A percentile compares a stretch with the other conserved stretches of the same genome.
Conservation (phyloP, 225 moss, liverwort and hornwort genomes). For the Straminergon stramineum region DNA sequence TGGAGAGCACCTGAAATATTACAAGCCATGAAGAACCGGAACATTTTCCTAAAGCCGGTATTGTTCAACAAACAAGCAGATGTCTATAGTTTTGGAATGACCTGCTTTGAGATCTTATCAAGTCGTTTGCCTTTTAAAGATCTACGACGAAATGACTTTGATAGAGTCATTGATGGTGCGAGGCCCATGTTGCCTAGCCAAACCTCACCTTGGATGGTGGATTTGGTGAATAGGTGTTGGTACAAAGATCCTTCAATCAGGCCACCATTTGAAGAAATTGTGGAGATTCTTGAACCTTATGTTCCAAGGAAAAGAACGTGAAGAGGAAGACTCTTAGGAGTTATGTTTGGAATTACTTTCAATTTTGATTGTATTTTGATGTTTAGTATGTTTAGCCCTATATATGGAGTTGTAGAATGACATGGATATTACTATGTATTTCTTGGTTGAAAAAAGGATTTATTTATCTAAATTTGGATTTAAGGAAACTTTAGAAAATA, state of each 20-base stretch:
- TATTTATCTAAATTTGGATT: too few species aligned
- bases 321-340: fast-evolving
- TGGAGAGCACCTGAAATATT: background rate
- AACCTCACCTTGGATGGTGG: background rate
- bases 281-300: background rate
- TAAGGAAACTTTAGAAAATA: too few species aligned
- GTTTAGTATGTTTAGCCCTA: too few species aligned
- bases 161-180: background rate
- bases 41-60: fast-evolving
- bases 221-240: background rate
- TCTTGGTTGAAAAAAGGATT: too few species aligned
- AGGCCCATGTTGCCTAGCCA: background rate
- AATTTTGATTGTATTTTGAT: background rate
- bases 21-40: background rate
- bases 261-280: background rate
- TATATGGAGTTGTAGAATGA: background rate
- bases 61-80: background rate
- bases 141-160: background rate
- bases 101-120: background rate
- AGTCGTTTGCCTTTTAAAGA: background rate
- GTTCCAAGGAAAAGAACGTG: background rate
- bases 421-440: background rate
- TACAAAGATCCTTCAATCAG: background rate
- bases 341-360: background rate
- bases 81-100: background rate